Conservation (phyloP, 2,329 filamentous ascomycete species). For the Sporothrix schenckii region DNA sequence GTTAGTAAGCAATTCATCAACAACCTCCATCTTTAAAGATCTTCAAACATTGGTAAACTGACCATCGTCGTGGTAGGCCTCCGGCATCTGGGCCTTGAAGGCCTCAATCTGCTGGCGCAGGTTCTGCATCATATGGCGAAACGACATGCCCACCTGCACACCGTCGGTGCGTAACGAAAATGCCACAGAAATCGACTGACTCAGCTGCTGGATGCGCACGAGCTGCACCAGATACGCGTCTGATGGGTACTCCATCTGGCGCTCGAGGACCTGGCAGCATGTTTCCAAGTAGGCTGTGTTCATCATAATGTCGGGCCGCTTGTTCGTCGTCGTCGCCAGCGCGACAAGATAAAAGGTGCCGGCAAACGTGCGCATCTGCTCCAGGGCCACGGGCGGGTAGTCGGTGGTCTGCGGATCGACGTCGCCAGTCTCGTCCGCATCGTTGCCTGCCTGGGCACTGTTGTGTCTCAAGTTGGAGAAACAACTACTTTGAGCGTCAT, state of each 20-base stretch:
- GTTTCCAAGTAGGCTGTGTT: conserved; percentile 50
- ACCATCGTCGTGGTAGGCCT: conserved; percentile 21
- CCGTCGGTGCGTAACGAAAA: conserved; percentile 43
- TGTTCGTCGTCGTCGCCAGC: conserved; percentile 47
- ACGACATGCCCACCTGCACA: conserved; percentile 44
- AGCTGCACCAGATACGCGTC: conserved; percentile 52
- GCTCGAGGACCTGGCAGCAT: conserved; percentile 50
- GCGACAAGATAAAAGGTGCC: conserved; percentile 57
- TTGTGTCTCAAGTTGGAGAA: not conserved
- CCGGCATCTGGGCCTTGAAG: conserved; percentile 31
- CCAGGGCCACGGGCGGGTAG: conserved; percentile 36
- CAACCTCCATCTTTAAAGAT: too few relatives aligned
- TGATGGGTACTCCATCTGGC: conserved; percentile 48
- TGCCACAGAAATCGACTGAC: conserved; percentile 51
- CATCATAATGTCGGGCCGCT: conserved; percentile 54
- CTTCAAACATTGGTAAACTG: not conserved
- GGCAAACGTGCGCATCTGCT: conserved; percentile 53
- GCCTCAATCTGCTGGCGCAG: conserved; percentile 51
- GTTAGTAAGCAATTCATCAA: conserved; percentile 8
- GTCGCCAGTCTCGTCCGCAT: not conserved
- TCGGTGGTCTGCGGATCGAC: not conserved
- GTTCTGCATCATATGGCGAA: conserved; percentile 48
- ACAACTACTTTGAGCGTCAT: not conserved
- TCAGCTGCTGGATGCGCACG: conserved; percentile 53
- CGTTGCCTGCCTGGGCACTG: not conserved